A percentile compares a stretch with the other conserved stretches of the same genome.
Evolutionary conservation across 2,329 filamentous ascomycete species (phyloP).

Genomic region (Phialophora verrucosa): DNA sequence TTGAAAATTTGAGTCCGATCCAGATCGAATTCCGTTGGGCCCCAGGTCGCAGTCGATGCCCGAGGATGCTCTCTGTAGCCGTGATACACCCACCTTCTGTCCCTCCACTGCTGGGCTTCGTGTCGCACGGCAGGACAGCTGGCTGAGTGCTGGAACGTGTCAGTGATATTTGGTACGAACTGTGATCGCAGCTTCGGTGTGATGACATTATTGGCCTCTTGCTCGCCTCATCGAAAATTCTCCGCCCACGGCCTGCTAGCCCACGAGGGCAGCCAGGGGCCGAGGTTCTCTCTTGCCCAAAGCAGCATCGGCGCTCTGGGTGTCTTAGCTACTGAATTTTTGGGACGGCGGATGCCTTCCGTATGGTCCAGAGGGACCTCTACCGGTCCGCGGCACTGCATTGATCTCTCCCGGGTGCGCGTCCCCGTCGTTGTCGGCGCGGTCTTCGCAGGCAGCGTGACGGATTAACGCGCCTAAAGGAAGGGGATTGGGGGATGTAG

Average conservation of each 20-base stretch:
- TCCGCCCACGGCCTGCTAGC: neutral
- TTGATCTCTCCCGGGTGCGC: neutral
- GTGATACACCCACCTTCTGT: neutral
- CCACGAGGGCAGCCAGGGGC: slow-evolving; percentile 13
- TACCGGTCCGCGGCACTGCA: slow-evolving; percentile 1
- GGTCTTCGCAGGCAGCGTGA: neutral
- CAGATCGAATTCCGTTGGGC: neutral
- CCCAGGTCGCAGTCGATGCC: neutral
- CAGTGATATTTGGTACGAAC: neutral
- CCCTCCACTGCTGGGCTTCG: neutral
- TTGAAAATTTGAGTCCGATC: neutral
- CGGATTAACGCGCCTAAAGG: neutral
- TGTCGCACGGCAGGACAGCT: neutral
- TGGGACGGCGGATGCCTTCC: slow-evolving; percentile 12
- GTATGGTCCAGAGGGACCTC: slow-evolving; percentile 4
- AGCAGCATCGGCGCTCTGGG: slow-evolving; percentile 2
- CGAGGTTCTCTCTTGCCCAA: slow-evolving; percentile 1
- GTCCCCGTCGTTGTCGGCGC: neutral
- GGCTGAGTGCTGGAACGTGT: neutral
- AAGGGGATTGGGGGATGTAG: neutral
- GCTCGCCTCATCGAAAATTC: slow-evolving; percentile 1
- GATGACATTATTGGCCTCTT: slow-evolving; percentile 1
- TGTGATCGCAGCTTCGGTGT: neutral
- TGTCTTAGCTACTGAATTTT: slow-evolving; percentile 13
- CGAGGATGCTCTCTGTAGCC: neutral